These are phyloP conservation scores for Nakaseomyces nivariensis DNA, from an alignment of 1,139 yeast species.

Conservation along the genomic window DNA sequence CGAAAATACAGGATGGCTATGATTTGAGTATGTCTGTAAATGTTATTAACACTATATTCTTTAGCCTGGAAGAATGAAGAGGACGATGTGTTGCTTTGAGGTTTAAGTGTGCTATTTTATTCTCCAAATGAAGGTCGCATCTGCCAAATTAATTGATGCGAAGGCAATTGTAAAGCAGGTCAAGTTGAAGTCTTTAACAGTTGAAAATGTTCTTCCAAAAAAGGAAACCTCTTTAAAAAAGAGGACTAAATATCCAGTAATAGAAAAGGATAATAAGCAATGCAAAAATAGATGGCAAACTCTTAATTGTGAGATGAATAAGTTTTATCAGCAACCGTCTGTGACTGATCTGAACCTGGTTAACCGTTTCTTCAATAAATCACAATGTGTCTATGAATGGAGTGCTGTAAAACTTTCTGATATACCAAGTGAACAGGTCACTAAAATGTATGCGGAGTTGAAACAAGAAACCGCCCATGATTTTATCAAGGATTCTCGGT, in stretches of 20 bases:
- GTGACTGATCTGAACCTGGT: slow-evolving; percentile 27
- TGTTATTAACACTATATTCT: too few relatives aligned
- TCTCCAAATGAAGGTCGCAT: neutral
- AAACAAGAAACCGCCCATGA: neutral
- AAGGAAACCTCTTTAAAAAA: neutral
- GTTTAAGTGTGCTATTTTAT: neutral
- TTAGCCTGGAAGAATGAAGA: too few relatives aligned
- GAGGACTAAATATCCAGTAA: neutral
- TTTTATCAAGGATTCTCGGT: neutral
- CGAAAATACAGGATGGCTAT: too few relatives aligned
- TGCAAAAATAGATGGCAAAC: neutral
- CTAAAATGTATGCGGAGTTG: slow-evolving; percentile 10
- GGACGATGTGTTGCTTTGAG: too few relatives aligned
- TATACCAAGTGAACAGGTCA: slow-evolving; percentile 49
- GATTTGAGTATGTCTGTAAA: too few relatives aligned
- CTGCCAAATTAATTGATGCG: neutral
- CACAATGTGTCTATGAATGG: slow-evolving; percentile 48
- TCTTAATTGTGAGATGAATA: slow-evolving; percentile 11
- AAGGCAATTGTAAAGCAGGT: neutral
- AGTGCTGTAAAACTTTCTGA: slow-evolving; percentile 41
- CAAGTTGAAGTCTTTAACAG: neutral
- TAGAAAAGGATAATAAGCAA: neutral
- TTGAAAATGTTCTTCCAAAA: neutral
- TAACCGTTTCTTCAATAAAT: slow-evolving; percentile 37
- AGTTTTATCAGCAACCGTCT: slow-evolving; percentile 31